phyloP scores from a whole-genome alignment of 192 early-diverging fungal species.

The Rhizoclosmatium sp. region DNA sequence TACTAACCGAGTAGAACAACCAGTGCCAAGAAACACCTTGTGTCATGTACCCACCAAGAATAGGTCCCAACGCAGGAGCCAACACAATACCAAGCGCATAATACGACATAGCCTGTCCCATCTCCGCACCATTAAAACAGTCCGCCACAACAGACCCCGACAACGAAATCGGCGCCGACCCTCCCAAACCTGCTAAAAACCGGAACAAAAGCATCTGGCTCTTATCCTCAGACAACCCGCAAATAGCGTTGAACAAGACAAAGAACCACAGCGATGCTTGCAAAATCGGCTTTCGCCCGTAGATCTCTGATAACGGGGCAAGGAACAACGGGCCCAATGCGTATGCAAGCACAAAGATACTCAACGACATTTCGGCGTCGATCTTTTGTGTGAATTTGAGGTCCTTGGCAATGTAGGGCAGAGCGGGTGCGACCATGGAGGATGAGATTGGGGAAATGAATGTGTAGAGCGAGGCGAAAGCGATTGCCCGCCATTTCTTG shows the following conservation, averaged over 20 bases:
- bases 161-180: slow-evolving; percentile 45
- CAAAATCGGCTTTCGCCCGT: slow-evolving; percentile 55
- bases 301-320: slow-evolving; percentile 59
- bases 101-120: slow-evolving; percentile 62
- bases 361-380: slow-evolving; percentile 53
- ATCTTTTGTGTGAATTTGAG: slow-evolving; percentile 45
- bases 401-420: slow-evolving; percentile 51
- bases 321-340: slow-evolving; percentile 62
- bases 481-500: slow-evolving; percentile 45
- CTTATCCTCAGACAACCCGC: slow-evolving; percentile 49
- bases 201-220: slow-evolving; percentile 54
- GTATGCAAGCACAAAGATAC: slow-evolving; percentile 55
- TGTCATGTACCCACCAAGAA: slow-evolving; percentile 62
- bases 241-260: slow-evolving; percentile 54
- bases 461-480: slow-evolving; percentile 48
- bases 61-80: slow-evolving; percentile 60
- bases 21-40: slow-evolving; percentile 60
- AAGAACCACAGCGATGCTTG: slow-evolving; percentile 51
- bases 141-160: slow-evolving; percentile 60
- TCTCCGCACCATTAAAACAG: slow-evolving; percentile 56
- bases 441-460: slow-evolving; percentile 59
- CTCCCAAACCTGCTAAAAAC: slow-evolving; percentile 55
- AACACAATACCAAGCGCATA: slow-evolving; percentile 60
- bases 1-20: slow-evolving; percentile 66
- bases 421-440: slow-evolving; percentile 56